phyloP scores from a whole-genome alignment of 2,329 filamentous ascomycete species.

The Venturia carpophila region DNA sequence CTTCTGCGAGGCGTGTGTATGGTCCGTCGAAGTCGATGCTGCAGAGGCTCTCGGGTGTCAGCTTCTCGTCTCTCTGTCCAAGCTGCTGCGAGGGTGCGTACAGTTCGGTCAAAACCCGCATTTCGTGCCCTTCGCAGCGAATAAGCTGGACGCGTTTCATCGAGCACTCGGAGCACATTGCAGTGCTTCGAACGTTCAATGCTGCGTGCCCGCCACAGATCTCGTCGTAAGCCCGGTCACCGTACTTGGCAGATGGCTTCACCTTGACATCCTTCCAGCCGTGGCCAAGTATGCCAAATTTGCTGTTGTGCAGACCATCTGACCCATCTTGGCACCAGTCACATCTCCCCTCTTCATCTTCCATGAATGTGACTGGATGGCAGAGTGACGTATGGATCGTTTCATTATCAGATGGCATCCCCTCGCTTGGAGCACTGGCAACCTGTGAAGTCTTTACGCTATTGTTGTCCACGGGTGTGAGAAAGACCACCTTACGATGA shows the following conservation, averaged over 20 bases:
- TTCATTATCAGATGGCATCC: neutral
- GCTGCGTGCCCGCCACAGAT: neutral
- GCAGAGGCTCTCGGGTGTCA: neutral
- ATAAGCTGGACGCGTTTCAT: conserved; percentile 10
- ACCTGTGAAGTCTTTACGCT: neutral
- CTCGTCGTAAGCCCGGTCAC: neutral
- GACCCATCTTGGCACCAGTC: conserved; percentile 4
- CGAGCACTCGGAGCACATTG: conserved; percentile 11
- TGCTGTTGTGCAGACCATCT: conserved; percentile 8
- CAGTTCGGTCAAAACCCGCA: neutral
- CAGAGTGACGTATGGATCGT: conserved; percentile 8
- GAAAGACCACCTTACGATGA: neutral
- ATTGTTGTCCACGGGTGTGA: neutral
- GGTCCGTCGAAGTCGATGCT: neutral
- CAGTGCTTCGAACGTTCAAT: neutral
- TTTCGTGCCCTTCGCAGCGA: conserved; percentile 2
- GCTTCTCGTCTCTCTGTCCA: neutral
- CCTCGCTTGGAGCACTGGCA: neutral
- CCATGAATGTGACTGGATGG: conserved; percentile 6
- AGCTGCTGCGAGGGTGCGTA: neutral
- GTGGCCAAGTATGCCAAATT: conserved; percentile 9
- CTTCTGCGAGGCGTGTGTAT: neutral
- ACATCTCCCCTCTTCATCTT: neutral
- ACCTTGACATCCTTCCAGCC: neutral
- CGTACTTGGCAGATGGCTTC: neutral